Conservation (phyloP, 2,329 filamentous ascomycete species). For the Shiraia bambusicola region DNA sequence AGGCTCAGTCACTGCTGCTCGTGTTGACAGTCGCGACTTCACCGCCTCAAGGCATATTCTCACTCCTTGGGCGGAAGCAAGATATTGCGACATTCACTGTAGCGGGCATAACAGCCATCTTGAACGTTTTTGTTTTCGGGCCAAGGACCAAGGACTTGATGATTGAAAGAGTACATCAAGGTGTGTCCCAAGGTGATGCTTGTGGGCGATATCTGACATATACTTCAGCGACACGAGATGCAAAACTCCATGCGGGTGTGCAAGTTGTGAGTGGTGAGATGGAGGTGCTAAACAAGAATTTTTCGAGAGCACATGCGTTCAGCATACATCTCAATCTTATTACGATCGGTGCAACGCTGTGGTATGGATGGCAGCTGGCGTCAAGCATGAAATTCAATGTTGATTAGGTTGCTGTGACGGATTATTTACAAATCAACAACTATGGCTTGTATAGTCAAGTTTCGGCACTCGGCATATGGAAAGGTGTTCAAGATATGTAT, state of each 20-base stretch:
- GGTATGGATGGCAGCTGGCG: constrained; percentile 29
- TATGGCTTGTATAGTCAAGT: too few relatives aligned
- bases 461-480: too few relatives aligned
- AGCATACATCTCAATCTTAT: constrained; percentile 48
- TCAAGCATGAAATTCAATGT: constrained; percentile 14
- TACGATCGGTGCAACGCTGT: constrained; percentile 34
- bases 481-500: too few relatives aligned
- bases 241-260: constrained; percentile 2
- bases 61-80: constrained; percentile 22
- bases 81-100: constrained; percentile 33
- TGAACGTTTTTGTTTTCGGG: constrained; percentile 44
- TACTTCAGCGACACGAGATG: constrained; percentile 20
- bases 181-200: constrained; percentile 13
- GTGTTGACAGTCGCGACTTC: constrained; percentile 38
- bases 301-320: constrained; percentile 46
- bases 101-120: constrained; percentile 29
- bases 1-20: constrained; percentile 40
- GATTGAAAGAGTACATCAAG: constrained; percentile 37
- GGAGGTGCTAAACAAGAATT: constrained; percentile 34
- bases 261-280: constrained; percentile 15
- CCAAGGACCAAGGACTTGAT: constrained; percentile 39
- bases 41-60: constrained; percentile 36
- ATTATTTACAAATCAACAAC: too few relatives aligned
- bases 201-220: background rate
- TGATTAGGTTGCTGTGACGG: background rate